These are phyloP conservation scores for Silybum marianum DNA, from an alignment of 129 eudicot genomes.

Conservation along the genomic window DNA sequence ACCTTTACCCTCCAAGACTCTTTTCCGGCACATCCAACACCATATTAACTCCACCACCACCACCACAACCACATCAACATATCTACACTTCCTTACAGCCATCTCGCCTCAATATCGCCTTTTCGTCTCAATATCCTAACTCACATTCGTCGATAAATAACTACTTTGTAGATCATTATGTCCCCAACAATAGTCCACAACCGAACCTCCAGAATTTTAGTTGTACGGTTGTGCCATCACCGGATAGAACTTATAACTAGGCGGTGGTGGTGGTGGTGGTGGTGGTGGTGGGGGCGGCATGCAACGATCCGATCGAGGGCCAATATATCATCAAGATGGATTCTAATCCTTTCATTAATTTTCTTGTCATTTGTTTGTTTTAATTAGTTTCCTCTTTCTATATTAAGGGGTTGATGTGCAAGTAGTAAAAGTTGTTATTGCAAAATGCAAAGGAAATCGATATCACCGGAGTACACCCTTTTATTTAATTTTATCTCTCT, in stretches of 20 bases:
- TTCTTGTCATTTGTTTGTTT: background rate
- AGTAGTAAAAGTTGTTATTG: background rate
- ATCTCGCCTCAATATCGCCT: conserved; percentile 37
- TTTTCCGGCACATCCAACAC: conserved; percentile 43
- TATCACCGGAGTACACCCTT: background rate
- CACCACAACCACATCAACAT: conserved; percentile 36
- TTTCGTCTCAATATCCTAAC: conserved; percentile 30
- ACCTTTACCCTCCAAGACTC: conserved; percentile 50
- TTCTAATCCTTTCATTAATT: background rate
- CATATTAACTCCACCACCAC: conserved; percentile 37
- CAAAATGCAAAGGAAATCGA: conserved; percentile 6
- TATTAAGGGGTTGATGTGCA: background rate
- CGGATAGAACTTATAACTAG: conserved; percentile 17
- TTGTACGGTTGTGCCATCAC: conserved; percentile 15
- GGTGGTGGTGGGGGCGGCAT: background rate
- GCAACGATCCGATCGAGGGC: background rate
- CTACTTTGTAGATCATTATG: conserved; percentile 57
- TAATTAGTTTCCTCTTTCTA: conserved; percentile 9
- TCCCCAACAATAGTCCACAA: conserved; percentile 13
- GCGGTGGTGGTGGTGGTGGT: background rate
- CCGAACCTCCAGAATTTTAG: conserved; percentile 20
- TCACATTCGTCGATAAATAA: conserved; percentile 41
- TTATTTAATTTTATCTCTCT: conserved; percentile 7
- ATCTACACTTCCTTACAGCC: conserved; percentile 50
- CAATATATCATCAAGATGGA: background rate